Evolutionary conservation across 1,284 basidiomycete genomes (phyloP).

Genomic region (Boletus sp.): DNA sequence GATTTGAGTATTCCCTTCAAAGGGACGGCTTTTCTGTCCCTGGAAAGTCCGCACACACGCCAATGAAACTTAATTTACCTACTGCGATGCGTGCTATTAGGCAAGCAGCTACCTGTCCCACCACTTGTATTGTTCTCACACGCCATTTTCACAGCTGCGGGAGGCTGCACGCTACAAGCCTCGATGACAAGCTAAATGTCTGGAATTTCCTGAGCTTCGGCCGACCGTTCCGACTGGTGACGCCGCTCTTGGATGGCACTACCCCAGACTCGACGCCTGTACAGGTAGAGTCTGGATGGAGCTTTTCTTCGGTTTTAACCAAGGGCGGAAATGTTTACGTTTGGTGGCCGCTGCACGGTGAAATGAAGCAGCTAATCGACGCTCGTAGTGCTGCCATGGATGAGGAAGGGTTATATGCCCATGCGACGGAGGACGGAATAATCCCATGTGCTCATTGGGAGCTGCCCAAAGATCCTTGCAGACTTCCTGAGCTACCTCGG

Average conservation of each 20-base stretch:
- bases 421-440: slow-evolving; percentile 34
- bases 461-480: slow-evolving; percentile 47
- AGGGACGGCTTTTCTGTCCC: slow-evolving; percentile 57
- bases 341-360: slow-evolving; percentile 66
- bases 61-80: slow-evolving; percentile 57
- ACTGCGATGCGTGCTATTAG: slow-evolving; percentile 57
- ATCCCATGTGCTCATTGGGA: slow-evolving; percentile 64
- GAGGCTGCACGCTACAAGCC: slow-evolving; percentile 62
- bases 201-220: slow-evolving; percentile 77
- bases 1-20: slow-evolving; percentile 38
- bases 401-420: slow-evolving; percentile 36
- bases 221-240: slow-evolving; percentile 60
- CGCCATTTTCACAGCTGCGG: slow-evolving; percentile 53
- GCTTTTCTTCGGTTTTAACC: slow-evolving; percentile 66
- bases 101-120: slow-evolving; percentile 32
- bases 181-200: slow-evolving; percentile 55
- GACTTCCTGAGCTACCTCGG: slow-evolving; percentile 51
- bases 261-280: slow-evolving; percentile 47
- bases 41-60: slow-evolving; percentile 46
- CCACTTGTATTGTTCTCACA: slow-evolving; percentile 15
- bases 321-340: slow-evolving; percentile 66
- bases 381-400: slow-evolving; percentile 47
- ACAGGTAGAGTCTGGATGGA: slow-evolving; percentile 83
- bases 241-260: slow-evolving; percentile 44
- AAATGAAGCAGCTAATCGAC: slow-evolving; percentile 37